Evolutionary conservation across 1,284 basidiomycete species (phyloP).

Genomic region (Marasmius fiardii): DNA sequence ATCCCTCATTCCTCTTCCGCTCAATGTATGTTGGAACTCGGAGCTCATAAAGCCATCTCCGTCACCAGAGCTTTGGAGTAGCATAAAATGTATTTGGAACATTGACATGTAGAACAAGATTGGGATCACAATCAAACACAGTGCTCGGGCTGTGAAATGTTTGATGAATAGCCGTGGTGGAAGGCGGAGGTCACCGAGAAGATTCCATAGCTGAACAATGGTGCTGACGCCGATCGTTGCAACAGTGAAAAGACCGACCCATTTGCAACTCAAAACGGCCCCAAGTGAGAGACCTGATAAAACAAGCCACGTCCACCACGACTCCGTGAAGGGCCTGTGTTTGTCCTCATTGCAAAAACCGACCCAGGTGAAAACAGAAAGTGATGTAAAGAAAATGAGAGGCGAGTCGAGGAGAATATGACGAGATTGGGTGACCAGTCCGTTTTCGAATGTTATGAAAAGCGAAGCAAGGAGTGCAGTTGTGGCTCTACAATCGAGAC

Average conservation of each 20-base stretch:
- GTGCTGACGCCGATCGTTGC: conserved; percentile 90
- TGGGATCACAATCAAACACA: conserved; percentile 88
- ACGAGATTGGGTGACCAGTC: conserved; percentile 91
- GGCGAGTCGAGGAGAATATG: conserved; percentile 98
- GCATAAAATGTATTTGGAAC: conserved; percentile 93
- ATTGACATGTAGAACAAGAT: conserved; percentile 90
- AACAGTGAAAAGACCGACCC: conserved; percentile 99
- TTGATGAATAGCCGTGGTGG: conserved; percentile 71
- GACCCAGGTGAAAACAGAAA: conserved; percentile 85
- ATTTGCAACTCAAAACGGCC: conserved; percentile 92
- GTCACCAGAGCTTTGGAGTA: conserved; percentile 88
- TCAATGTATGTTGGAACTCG: conserved; percentile 94
- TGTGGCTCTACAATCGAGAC: conserved; percentile 85
- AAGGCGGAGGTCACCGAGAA: conserved; percentile 86
- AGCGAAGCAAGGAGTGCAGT: conserved; percentile 88
- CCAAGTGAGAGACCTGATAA: conserved; percentile 89
- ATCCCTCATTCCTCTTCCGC: conserved; percentile 89
- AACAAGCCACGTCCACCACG: conserved; percentile 94
- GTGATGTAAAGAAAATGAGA: conserved; percentile 95
- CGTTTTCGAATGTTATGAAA: conserved; percentile 96
- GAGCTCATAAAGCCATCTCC: conserved; percentile 99
- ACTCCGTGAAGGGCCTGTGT: conserved; percentile 72
- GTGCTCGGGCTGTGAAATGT: conserved; percentile 86
- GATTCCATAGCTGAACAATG: conserved; percentile 84
- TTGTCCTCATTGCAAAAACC: conserved; percentile 92